These are phyloP conservation scores for Royoungia palumana DNA, from an alignment of 768 basidiomycete species.

Conservation along the genomic window DNA sequence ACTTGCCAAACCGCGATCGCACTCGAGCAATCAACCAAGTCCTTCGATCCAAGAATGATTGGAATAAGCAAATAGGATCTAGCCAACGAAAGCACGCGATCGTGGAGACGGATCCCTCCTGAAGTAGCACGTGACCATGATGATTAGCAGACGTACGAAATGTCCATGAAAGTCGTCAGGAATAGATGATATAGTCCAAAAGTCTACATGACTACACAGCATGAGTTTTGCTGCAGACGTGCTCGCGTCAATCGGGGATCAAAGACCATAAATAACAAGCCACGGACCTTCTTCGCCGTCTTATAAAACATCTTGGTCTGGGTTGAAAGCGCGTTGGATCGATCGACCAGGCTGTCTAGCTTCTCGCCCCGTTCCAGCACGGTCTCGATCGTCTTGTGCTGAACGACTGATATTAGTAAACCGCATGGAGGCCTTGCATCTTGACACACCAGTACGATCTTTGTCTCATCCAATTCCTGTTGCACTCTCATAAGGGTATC, in stretches of 20 bases:
- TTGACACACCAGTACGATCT: slow-evolving; percentile 84
- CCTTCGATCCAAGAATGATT: background rate
- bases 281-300: slow-evolving; percentile 93
- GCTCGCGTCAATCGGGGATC: slow-evolving; percentile 7
- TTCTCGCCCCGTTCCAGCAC: slow-evolving; percentile 96
- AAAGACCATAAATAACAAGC: background rate
- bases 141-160: slow-evolving; percentile 20
- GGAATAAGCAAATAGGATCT: background rate
- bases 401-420: slow-evolving; percentile 4
- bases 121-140: slow-evolving; percentile 1
- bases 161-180: slow-evolving; percentile 12
- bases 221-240: slow-evolving; percentile 83
- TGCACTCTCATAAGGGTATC: slow-evolving; percentile 99
- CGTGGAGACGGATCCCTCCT: slow-evolving; percentile 4
- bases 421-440: background rate
- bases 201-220: slow-evolving; percentile 81
- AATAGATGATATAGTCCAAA: slow-evolving; percentile 9
- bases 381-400: slow-evolving; percentile 99
- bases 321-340: slow-evolving; percentile 81
- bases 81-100: slow-evolving; percentile 6
- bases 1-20: background rate
- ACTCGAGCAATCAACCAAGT: slow-evolving; percentile 1
- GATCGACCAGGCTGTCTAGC: slow-evolving; percentile 91
- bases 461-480: slow-evolving; percentile 97
- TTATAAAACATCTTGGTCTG: slow-evolving; percentile 99